phyloP scores from a whole-genome alignment of 768 basidiomycete species.

The Boletellus ananiceps region DNA sequence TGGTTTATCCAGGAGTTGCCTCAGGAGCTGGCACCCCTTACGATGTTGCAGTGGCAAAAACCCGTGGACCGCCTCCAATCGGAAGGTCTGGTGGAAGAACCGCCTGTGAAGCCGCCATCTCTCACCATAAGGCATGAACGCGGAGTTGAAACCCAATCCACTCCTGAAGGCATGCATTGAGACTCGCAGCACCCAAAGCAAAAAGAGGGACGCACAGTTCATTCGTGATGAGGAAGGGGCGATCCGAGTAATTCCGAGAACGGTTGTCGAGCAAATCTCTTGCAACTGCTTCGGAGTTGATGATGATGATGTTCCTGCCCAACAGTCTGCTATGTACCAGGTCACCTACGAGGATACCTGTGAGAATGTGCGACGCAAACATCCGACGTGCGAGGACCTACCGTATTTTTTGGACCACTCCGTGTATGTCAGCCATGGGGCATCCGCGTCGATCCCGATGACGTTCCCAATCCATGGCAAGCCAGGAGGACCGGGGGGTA shows the following conservation, averaged over 20 bases:
- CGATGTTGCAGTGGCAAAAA: slow-evolving; percentile 23
- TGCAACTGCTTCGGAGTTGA: background rate
- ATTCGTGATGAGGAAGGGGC: background rate
- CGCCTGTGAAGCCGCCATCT: slow-evolving; percentile 27
- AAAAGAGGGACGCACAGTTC: background rate
- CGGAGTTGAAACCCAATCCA: slow-evolving; percentile 12
- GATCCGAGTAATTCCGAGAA: background rate
- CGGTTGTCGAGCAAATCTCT: background rate
- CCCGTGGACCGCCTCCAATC: slow-evolving; percentile 9
- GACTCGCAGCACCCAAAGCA: background rate
- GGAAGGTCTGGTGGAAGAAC: slow-evolving; percentile 22
- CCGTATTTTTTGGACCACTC: background rate
- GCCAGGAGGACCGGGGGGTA: slow-evolving; percentile 1
- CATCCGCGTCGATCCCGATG: background rate
- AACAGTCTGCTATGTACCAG: background rate
- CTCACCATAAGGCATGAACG: slow-evolving; percentile 24
- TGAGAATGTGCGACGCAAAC: too few species aligned
- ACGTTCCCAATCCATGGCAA: background rate
- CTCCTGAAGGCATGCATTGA: background rate
- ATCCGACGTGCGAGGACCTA: background rate
- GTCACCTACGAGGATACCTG: background rate
- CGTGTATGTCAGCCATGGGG: background rate
- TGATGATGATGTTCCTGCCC: background rate
- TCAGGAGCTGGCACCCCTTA: slow-evolving; percentile 29
- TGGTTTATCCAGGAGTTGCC: slow-evolving; percentile 27